Conservation (phyloP, 306 rosid genomes). For the Cicer yamashitae region DNA sequence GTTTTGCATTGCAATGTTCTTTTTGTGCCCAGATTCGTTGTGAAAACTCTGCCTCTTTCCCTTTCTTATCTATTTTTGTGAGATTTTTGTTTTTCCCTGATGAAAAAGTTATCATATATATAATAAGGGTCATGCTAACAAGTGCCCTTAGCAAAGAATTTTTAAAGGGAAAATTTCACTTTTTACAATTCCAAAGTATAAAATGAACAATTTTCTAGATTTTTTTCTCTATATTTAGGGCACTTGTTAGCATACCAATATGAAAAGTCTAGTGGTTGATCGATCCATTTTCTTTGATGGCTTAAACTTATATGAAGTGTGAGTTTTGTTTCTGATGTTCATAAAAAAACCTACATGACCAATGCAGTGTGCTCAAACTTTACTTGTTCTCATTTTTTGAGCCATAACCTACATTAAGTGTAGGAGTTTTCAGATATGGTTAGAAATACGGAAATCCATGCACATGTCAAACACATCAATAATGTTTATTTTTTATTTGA, state of each 20-base stretch:
- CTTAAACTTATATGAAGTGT: not conserved
- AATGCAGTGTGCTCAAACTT: conserved; percentile 15
- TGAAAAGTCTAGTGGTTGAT: not conserved
- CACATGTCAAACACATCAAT: not conserved
- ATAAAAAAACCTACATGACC: not conserved
- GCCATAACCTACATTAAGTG: not conserved
- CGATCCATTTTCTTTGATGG: conserved; percentile 22
- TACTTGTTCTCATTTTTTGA: not conserved
- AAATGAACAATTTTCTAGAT: too few relatives aligned
- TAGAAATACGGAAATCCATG: conserved; percentile 12
- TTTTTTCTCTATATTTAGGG: too few relatives aligned
- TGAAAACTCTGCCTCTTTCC: not conserved
- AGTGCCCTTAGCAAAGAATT: too few relatives aligned
- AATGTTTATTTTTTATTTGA: not conserved
- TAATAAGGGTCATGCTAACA: too few relatives aligned
- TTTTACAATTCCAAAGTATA: too few relatives aligned
- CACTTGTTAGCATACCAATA: too few relatives aligned
- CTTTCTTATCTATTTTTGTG: not conserved
- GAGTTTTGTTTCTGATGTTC: not conserved
- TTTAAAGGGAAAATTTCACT: too few relatives aligned
- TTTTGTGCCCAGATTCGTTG: conserved; percentile 15
- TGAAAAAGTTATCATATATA: not conserved
- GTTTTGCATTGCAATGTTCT: conserved; percentile 6
- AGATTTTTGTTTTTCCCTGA: not conserved
- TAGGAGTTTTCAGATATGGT: conserved; percentile 1